Percentiles rank a stretch among this genome's conserved stretches.
phyloP scores from a whole-genome alignment of 169 alveolate species.

The Besnoitia besnoiti region DNA sequence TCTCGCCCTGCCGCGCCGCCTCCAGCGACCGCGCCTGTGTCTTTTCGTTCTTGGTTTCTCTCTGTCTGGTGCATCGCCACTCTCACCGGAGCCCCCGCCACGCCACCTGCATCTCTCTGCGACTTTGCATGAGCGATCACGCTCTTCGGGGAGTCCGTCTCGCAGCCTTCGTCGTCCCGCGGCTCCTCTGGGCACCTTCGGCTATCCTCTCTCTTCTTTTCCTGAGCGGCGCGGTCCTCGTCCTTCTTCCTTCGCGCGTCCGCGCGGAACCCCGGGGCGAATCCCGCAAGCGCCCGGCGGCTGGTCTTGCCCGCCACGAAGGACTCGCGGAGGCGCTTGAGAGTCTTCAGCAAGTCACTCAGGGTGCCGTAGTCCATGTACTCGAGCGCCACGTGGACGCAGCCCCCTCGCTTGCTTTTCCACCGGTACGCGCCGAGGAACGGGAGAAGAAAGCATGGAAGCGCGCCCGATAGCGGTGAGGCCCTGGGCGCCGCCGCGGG shows the following conservation, averaged over 20 bases:
- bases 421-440: conserved; percentile 43
- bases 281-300: too few relatives aligned
- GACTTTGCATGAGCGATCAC: too few relatives aligned
- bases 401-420: conserved; percentile 17
- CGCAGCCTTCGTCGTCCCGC: conserved; percentile 11
- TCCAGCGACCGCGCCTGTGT: too few relatives aligned
- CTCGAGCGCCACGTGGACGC: conserved; percentile 40
- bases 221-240: not conserved
- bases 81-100: too few relatives aligned
- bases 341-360: not conserved
- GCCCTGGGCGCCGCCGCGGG: not conserved
- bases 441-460: conserved; percentile 25
- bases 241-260: too few relatives aligned
- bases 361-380: conserved; percentile 19
- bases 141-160: too few relatives aligned
- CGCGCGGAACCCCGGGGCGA: too few relatives aligned
- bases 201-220: not conserved
- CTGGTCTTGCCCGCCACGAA: too few relatives aligned
- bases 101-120: too few relatives aligned
- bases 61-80: too few relatives aligned
- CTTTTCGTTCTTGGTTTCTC: too few relatives aligned
- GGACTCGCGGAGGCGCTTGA: not conserved
- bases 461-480: not conserved
- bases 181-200: not conserved
- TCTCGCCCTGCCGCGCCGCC: too few relatives aligned